Conservation (phyloP, 73 alveolate genomes). For the Effrenium voratum region DNA sequence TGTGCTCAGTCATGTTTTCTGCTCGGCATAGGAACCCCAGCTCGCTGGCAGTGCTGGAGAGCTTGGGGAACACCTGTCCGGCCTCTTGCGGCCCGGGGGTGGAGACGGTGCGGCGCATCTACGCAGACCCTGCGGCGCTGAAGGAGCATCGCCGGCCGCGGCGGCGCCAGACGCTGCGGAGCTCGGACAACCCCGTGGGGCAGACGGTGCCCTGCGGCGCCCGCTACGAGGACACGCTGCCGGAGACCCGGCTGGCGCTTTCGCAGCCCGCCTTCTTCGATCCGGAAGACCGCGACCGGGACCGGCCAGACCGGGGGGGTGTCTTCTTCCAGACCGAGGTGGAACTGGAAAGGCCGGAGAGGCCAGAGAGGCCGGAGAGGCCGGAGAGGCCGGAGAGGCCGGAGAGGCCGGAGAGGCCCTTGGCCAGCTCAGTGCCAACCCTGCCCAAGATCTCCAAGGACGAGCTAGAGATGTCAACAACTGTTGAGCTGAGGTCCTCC, state of each 20-base stretch:
- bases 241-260: not conserved
- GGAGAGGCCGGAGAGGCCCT: not conserved
- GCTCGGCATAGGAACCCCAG: conserved; percentile 33
- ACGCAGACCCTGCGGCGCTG: conserved; percentile 56
- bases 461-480: conserved; percentile 68
- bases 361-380: not conserved
- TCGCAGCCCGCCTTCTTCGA: not conserved
- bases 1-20: not conserved
- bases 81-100: conserved; percentile 57
- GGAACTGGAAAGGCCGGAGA: not conserved
- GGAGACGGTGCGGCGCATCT: conserved; percentile 59
- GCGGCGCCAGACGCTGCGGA: conserved; percentile 13
- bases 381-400: not conserved
- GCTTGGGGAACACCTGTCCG: conserved; percentile 39
- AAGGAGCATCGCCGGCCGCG: conserved; percentile 68
- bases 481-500: conserved; percentile 51
- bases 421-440: conserved; percentile 11
- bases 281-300: not conserved
- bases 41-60: conserved; percentile 43
- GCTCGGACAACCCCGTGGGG: conserved; percentile 23
- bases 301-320: conserved; percentile 25
- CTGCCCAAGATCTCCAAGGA: conserved; percentile 14
- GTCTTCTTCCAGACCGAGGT: conserved; percentile 74
- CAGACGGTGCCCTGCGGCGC: conserved; percentile 49
- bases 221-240: conserved; percentile 34